Conservation (phyloP, 352 stramenopile genomes). For the Globisporangium echinulatum region DNA sequence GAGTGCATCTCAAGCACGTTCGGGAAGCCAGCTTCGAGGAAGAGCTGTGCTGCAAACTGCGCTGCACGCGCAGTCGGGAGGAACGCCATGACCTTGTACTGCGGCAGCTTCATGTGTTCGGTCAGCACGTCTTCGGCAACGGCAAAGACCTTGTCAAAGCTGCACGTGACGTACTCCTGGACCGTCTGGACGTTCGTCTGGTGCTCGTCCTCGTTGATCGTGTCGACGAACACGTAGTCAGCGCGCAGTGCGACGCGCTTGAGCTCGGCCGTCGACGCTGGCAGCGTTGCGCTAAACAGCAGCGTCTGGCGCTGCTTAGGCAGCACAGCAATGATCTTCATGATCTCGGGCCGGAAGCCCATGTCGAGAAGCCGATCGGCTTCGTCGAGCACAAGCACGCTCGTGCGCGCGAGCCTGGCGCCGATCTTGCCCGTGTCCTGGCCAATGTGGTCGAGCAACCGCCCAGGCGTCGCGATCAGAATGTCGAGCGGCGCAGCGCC, state of each 20-base stretch:
- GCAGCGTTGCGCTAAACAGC: conserved; percentile 94
- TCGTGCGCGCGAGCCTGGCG: conserved; percentile 30
- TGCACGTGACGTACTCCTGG: conserved; percentile 79
- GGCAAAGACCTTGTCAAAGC: conserved; percentile 61
- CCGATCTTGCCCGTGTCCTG: conserved; percentile 88
- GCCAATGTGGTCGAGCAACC: conserved; percentile 93
- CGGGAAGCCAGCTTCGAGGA: conserved; percentile 56
- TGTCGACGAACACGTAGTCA: conserved; percentile 91
- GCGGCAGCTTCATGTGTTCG: conserved; percentile 56
- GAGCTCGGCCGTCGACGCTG: conserved; percentile 78
- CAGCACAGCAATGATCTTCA: conserved; percentile 75
- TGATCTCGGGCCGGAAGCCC: conserved; percentile 91
- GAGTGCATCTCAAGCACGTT: conserved; percentile 95
- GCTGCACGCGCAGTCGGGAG: conserved; percentile 87
- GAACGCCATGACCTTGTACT: conserved; percentile 96
- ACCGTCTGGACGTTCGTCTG: conserved; percentile 88
- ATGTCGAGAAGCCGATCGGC: conserved; percentile 95
- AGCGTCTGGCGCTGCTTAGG: conserved; percentile 87
- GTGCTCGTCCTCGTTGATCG: conserved; percentile 88
- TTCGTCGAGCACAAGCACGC: conserved; percentile 92
- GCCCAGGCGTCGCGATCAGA: conserved; percentile 94
- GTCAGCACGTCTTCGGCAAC: conserved; percentile 66
- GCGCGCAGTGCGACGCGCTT: conserved; percentile 79
- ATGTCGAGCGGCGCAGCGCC: conserved; percentile 73
- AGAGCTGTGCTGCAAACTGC: conserved; percentile 88